Evolutionary conservation across 2,329 filamentous ascomycete species (phyloP).

Genomic region (Pochonia chlamydosporia): DNA sequence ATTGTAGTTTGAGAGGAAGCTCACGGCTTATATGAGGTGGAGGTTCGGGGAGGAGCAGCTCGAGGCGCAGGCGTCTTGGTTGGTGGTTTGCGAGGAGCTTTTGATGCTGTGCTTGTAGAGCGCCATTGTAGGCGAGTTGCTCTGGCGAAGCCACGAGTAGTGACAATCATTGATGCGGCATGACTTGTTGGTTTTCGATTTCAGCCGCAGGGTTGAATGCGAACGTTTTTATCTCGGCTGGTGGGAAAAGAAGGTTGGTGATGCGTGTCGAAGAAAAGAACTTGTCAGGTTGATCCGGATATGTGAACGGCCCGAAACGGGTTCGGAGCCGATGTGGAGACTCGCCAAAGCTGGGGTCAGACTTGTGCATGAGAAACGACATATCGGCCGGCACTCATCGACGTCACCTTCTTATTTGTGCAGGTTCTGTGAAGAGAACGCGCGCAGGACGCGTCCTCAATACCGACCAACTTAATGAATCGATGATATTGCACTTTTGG

Average conservation of each 20-base stretch:
- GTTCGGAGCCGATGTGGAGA: conserved; percentile 8
- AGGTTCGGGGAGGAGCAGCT: conserved; percentile 16
- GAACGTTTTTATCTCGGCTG: background rate
- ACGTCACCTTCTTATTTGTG: background rate
- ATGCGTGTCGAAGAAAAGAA: background rate
- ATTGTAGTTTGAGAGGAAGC: background rate
- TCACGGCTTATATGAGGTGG: conserved; percentile 25
- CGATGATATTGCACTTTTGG: background rate
- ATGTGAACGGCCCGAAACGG: conserved; percentile 14
- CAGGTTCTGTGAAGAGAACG: background rate
- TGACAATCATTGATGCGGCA: conserved; percentile 22
- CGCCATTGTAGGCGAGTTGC: conserved; percentile 18
- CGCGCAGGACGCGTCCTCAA: background rate
- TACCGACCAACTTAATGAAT: background rate
- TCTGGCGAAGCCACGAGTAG: conserved; percentile 20
- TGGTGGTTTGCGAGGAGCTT: conserved; percentile 14
- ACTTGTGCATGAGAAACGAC: background rate
- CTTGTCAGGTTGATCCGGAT: conserved; percentile 5
- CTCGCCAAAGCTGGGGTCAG: background rate
- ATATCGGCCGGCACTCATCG: too few species aligned
- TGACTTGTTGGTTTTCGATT: conserved; percentile 1
- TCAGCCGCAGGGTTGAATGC: background rate
- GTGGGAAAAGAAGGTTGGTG: background rate
- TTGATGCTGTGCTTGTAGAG: conserved; percentile 21
- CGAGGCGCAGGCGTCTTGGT: conserved; percentile 12